These are phyloP conservation scores for Kwoniella dejecticola DNA, from an alignment of 768 basidiomycete species.

Conservation along the genomic window DNA sequence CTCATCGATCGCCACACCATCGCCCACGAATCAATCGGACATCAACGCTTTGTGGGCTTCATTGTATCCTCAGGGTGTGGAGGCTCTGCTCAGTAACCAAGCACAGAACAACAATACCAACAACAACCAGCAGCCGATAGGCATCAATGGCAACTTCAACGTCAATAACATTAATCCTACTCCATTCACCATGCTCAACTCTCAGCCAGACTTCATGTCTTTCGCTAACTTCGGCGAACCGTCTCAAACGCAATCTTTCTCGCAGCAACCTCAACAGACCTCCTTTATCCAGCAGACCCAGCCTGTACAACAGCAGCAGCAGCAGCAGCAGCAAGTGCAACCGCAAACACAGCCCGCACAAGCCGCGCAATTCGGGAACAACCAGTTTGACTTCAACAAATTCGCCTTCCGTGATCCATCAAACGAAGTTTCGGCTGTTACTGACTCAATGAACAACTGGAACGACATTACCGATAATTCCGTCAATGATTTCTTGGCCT, in stretches of 20 bases:
- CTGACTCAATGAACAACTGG: conserved; percentile 26
- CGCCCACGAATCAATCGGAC: conserved; percentile 31
- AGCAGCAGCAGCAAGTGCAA: background rate
- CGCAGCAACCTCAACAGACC: conserved; percentile 1
- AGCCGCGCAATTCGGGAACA: no score
- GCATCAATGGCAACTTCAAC: background rate
- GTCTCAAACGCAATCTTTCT: background rate
- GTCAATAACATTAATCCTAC: conserved; percentile 10
- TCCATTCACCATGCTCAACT: conserved; percentile 28
- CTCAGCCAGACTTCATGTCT: conserved; percentile 32
- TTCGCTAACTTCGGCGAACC: conserved; percentile 19
- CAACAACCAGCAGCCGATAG: conserved; percentile 10
- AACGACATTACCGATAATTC: conserved; percentile 35
- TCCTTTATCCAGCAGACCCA: no score
- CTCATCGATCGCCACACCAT: conserved; percentile 11
- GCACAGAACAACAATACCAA: conserved; percentile 18
- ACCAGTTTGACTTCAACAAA: conserved; percentile 15
- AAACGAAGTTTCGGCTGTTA: background rate
- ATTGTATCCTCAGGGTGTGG: conserved; percentile 38
- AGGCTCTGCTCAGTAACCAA: conserved; percentile 5
- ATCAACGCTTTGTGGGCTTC: conserved; percentile 49
- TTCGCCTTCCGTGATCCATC: conserved; percentile 37
- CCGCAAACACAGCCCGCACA: background rate
- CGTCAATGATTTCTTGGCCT: conserved; percentile 47
- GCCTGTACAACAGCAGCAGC: background rate